Percentiles rank a stretch among this genome's conserved stretches.
phyloP scores from a whole-genome alignment of 257 asterid genomes.

The Plantago ovata region DNA sequence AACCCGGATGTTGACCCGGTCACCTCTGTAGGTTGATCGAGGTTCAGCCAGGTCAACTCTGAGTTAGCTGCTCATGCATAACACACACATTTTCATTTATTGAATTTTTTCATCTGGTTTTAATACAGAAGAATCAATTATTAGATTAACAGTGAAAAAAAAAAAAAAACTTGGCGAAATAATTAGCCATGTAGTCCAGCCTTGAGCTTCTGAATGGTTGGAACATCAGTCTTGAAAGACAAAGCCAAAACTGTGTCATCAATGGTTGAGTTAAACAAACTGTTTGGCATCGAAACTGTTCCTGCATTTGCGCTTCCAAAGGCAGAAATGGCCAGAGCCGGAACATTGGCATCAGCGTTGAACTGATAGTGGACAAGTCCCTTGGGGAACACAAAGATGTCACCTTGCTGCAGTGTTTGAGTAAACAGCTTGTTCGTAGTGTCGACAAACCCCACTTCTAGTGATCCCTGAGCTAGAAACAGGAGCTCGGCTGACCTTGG shows the following conservation, averaged over 20 bases:
- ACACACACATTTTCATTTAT: too few relatives aligned
- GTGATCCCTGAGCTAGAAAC: constrained; percentile 35
- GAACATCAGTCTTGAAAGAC: constrained; percentile 47
- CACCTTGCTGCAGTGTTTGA: constrained; percentile 41
- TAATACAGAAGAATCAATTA: too few relatives aligned
- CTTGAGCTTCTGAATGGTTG: constrained; percentile 47
- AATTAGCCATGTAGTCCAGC: constrained; percentile 31
- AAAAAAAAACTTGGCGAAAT: neutral
- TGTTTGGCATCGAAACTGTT: constrained; percentile 40
- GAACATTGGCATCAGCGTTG: constrained; percentile 33
- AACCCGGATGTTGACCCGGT: too few relatives aligned
- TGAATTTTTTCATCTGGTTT: too few relatives aligned
- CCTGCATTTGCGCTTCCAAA: constrained; percentile 58
- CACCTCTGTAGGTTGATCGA: too few relatives aligned
- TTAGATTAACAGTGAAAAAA: neutral
- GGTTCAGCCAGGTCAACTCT: too few relatives aligned
- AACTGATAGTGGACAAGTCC: constrained; percentile 51
- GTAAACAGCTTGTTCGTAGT: constrained; percentile 38
- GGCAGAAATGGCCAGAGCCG: constrained; percentile 45
- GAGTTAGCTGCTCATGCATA: too few relatives aligned
- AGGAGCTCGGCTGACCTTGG: constrained; percentile 60
- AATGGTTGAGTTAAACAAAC: constrained; percentile 37
- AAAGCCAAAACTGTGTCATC: constrained; percentile 39
- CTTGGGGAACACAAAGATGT: constrained; percentile 46
- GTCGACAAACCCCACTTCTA: constrained; percentile 56